Evolutionary conservation across 1,284 basidiomycete species (phyloP).

Genomic region (Rhodotorula glutinis): DNA sequence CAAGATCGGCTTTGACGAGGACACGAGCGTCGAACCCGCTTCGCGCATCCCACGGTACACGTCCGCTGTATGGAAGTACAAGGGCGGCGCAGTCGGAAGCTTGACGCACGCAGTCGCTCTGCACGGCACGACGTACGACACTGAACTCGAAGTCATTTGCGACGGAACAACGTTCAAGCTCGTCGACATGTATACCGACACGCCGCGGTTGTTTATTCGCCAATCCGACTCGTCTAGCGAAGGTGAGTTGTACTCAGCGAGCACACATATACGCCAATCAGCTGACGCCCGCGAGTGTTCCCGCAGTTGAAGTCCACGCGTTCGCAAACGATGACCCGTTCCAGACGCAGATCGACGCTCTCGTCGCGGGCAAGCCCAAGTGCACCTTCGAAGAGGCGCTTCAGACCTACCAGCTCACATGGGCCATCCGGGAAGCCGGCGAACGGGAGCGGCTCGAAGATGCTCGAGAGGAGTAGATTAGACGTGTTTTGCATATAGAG

Average conservation of each 20-base stretch:
- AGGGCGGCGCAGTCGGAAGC: slow-evolving; percentile 81
- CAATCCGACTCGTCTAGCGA: slow-evolving; percentile 9
- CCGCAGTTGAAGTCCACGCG: slow-evolving; percentile 12
- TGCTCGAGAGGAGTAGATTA: not conserved
- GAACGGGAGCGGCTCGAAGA: slow-evolving; percentile 21
- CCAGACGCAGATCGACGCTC: slow-evolving; percentile 32
- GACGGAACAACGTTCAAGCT: slow-evolving; percentile 29
- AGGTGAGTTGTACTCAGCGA: not conserved
- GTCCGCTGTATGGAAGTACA: slow-evolving; percentile 68
- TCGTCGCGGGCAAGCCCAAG: slow-evolving; percentile 23
- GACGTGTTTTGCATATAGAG: not conserved
- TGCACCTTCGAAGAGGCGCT: slow-evolving; percentile 65
- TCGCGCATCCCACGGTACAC: slow-evolving; percentile 58
- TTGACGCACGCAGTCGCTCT: slow-evolving; percentile 82
- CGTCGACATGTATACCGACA: slow-evolving; percentile 20
- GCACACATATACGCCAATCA: too few species aligned
- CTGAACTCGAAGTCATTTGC: slow-evolving; percentile 61
- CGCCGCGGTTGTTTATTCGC: slow-evolving; percentile 22
- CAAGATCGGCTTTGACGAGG: slow-evolving; percentile 75
- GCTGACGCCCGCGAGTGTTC: too few species aligned
- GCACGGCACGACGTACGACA: slow-evolving; percentile 76
- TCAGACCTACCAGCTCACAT: slow-evolving; percentile 79
- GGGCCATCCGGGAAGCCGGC: slow-evolving; percentile 53
- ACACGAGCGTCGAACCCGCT: slow-evolving; percentile 63
- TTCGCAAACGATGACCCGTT: slow-evolving; percentile 36